Evolutionary conservation across 2,329 filamentous ascomycete species (phyloP).

Genomic region (Mycosphaerella sp.): DNA sequence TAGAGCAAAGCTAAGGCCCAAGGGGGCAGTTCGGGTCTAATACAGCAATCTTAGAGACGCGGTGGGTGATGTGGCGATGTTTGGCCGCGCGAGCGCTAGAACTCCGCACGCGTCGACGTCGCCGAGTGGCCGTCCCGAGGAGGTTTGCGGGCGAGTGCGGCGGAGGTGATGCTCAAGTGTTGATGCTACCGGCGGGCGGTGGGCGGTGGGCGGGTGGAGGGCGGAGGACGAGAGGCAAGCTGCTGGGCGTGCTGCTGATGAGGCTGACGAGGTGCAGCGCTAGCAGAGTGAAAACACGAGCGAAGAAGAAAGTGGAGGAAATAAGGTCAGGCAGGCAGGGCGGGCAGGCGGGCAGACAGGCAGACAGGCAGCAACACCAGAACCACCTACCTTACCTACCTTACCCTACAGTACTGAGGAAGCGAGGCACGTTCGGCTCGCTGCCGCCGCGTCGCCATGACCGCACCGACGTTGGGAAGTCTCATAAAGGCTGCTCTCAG

Average conservation of each 20-base stretch:
- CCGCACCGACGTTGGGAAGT: neutral
- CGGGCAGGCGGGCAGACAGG: too few species aligned
- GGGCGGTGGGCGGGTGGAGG: too few species aligned
- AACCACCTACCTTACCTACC: too few species aligned
- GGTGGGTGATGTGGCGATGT: conserved; percentile 4
- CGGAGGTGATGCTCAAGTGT: too few species aligned
- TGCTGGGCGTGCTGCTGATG: neutral
- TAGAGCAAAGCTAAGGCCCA: conserved; percentile 11
- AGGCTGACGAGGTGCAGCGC: conserved; percentile 15
- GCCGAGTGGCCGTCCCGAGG: neutral
- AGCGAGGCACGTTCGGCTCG: conserved; percentile 10
- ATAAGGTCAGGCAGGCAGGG: too few species aligned
- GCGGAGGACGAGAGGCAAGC: too few species aligned
- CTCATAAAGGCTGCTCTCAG: neutral
- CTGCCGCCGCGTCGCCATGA: neutral
- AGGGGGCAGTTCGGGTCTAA: conserved; percentile 11
- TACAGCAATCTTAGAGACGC: conserved; percentile 9
- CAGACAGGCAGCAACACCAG: too few species aligned
- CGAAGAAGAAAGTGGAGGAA: conserved; percentile 6
- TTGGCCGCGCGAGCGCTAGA: neutral
- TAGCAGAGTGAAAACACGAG: conserved; percentile 8
- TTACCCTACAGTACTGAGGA: too few species aligned
- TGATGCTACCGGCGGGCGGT: too few species aligned
- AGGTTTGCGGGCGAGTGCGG: neutral
- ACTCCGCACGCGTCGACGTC: neutral